phyloP scores from a whole-genome alignment of 1,284 basidiomycete species.

The Abortiporus biennis region DNA sequence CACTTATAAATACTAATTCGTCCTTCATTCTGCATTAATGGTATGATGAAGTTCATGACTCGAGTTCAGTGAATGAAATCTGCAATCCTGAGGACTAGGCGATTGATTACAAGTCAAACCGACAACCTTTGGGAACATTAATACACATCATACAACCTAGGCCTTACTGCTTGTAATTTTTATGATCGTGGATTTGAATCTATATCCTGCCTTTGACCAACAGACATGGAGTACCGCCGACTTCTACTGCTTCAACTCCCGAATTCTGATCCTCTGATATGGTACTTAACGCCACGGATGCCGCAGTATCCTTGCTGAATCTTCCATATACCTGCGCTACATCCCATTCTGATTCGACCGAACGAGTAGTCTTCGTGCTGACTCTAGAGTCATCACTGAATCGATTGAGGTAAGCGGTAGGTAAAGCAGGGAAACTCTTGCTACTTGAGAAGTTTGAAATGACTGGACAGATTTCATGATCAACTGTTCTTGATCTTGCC shows the following conservation, averaged over 20 bases:
- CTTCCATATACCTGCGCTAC: conserved; percentile 20
- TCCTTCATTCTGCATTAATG: too few species aligned
- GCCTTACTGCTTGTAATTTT: too few species aligned
- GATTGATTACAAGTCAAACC: too few species aligned
- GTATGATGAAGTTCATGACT: too few species aligned
- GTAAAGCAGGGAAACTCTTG: conserved; percentile 12
- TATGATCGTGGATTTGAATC: too few species aligned
- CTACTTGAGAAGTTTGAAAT: conserved; percentile 3
- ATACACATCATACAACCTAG: too few species aligned
- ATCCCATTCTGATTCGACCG: conserved; percentile 21
- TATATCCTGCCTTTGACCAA: too few species aligned
- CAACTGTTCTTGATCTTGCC: conserved; percentile 12
- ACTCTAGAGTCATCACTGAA: conserved; percentile 3
- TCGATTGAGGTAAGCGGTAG: conserved; percentile 1
- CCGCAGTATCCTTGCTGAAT: conserved; percentile 12
- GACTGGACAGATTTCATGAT: not conserved
- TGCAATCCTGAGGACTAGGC: too few species aligned
- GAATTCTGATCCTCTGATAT: conserved; percentile 9
- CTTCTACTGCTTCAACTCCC: conserved; percentile 17
- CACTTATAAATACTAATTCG: too few species aligned
- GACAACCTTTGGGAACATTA: too few species aligned
- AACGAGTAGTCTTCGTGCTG: conserved; percentile 2
- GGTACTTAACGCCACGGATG: conserved; percentile 7
- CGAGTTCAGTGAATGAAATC: too few species aligned
- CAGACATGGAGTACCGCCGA: conserved; percentile 20